phyloP scores from a whole-genome alignment of 1,139 yeast genomes.

The Torulaspora pretoriensis region DNA sequence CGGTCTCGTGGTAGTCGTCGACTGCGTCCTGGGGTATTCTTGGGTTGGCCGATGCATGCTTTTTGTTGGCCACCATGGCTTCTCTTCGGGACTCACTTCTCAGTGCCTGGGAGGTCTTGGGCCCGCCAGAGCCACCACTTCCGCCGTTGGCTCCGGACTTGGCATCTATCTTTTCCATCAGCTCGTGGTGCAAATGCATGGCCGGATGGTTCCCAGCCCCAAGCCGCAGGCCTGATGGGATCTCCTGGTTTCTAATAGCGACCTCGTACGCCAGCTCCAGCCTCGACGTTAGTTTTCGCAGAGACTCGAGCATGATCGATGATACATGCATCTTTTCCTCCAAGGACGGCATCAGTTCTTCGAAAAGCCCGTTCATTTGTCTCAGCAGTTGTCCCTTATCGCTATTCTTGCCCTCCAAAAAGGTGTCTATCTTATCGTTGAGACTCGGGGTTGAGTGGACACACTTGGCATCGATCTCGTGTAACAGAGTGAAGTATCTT shows the following conservation, averaged over 20 bases:
- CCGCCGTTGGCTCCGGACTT: constrained; percentile 13
- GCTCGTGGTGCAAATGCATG: constrained; percentile 40
- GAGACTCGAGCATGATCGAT: constrained; percentile 78
- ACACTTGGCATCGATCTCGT: constrained; percentile 94
- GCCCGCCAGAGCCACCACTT: constrained; percentile 16
- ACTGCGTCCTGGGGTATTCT: constrained; percentile 12
- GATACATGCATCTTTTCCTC: constrained; percentile 99
- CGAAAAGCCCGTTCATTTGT: constrained; percentile 46
- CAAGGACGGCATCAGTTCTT: constrained; percentile 82
- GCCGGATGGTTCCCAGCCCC: constrained; percentile 92
- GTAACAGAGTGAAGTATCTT: constrained; percentile 78
- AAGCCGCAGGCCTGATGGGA: constrained; percentile 51
- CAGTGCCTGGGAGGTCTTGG: constrained; percentile 61
- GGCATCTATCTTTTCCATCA: constrained; percentile 34
- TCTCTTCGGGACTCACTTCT: constrained; percentile 83
- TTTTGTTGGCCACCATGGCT: constrained; percentile 81
- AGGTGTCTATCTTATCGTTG: constrained; percentile 52
- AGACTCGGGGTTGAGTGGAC: constrained; percentile 69
- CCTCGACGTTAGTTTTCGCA: constrained; percentile 63
- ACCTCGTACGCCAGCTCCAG: constrained; percentile 78
- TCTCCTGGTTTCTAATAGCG: constrained; percentile 65
- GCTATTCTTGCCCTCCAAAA: constrained; percentile 38
- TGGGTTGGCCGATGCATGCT: constrained; percentile 17
- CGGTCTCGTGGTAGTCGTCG: constrained; percentile 1
- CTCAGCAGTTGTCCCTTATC: constrained; percentile 39